Conservation (phyloP, 1,139 yeast genomes). For the Kluyveromyces sp. region DNA sequence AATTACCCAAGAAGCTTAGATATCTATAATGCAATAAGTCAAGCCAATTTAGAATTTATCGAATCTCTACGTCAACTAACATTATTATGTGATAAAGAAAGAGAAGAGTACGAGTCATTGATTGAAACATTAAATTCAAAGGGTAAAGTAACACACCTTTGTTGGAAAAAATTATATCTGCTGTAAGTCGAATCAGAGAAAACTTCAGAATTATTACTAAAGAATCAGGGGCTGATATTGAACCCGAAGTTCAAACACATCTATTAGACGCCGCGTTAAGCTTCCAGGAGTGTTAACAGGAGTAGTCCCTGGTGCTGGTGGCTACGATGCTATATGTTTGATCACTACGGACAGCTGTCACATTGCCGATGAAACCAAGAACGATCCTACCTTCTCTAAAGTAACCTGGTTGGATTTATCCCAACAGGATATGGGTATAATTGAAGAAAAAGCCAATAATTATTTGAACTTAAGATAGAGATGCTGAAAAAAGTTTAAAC, state of each 20-base stretch:
- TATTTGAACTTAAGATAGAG: conserved; percentile 11
- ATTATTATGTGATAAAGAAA: conserved; percentile 24
- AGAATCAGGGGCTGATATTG: conserved; percentile 76
- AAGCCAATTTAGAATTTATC: conserved; percentile 53
- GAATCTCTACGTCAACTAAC: conserved; percentile 39
- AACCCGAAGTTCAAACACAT: conserved; percentile 68
- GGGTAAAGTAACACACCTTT: conserved; percentile 9
- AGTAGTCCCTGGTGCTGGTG: conserved; percentile 98
- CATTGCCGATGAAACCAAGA: conserved; percentile 33
- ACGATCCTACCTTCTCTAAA: conserved; percentile 29
- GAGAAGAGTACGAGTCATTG: conserved; percentile 24
- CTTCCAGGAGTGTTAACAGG: conserved; percentile 81
- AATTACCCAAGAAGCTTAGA: conserved; percentile 44
- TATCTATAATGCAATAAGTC: conserved; percentile 50
- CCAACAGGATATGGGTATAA: conserved; percentile 52
- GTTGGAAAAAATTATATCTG: conserved; percentile 26
- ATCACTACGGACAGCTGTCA: conserved; percentile 45
- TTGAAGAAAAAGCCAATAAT: conserved; percentile 23
- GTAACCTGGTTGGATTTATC: conserved; percentile 60
- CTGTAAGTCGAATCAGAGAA: conserved; percentile 45
- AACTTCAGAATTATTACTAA: conserved; percentile 52
- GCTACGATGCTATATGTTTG: conserved; percentile 83
- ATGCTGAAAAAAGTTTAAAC: not conserved
- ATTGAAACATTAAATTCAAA: conserved; percentile 19
- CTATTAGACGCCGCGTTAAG: conserved; percentile 54